Evolutionary conservation across 805 yeast genomes (phyloP).

Genomic region (Groenewaldozyma salmanticensis): DNA sequence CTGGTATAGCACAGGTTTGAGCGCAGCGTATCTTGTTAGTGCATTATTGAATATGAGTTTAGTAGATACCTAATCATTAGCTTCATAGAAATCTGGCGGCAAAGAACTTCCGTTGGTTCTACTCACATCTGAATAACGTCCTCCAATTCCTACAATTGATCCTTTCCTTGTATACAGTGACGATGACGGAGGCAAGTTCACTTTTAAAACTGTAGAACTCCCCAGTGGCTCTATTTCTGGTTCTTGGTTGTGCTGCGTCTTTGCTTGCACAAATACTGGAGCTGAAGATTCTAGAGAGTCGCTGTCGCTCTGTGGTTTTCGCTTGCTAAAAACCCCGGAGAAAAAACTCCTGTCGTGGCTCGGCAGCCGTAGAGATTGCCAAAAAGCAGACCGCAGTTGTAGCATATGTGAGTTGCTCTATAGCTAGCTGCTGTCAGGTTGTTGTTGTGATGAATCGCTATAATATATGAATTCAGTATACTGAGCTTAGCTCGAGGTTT

Average conservation of each 20-base stretch:
- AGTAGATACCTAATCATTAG: constrained; percentile 19
- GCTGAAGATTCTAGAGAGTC: constrained; percentile 30
- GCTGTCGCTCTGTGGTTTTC: too few species aligned
- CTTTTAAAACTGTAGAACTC: constrained; percentile 31
- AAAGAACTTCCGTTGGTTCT: neutral
- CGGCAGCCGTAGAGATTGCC: too few species aligned
- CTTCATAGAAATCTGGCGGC: neutral
- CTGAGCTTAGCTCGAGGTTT: too few species aligned
- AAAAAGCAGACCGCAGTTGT: too few species aligned
- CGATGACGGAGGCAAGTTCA: constrained; percentile 35
- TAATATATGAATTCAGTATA: too few species aligned
- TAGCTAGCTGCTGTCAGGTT: too few species aligned
- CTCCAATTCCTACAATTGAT: constrained; percentile 36
- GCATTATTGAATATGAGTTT: constrained; percentile 16
- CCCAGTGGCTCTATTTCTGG: constrained; percentile 38
- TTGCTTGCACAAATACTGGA: constrained; percentile 36
- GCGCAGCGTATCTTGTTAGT: constrained; percentile 18
- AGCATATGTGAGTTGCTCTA: too few species aligned
- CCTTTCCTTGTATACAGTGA: constrained; percentile 34
- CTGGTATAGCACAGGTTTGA: constrained; percentile 26
- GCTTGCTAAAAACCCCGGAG: too few species aligned
- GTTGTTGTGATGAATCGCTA: too few species aligned
- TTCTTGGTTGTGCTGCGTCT: constrained; percentile 8
- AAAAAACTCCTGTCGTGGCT: too few species aligned
- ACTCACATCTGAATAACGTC: constrained; percentile 25